A percentile compares a stretch with the other conserved stretches of the same genome.
These are phyloP conservation scores for Metschnikowia gelsemii DNA, from an alignment of 805 yeast genomes.

Conservation along the genomic window DNA sequence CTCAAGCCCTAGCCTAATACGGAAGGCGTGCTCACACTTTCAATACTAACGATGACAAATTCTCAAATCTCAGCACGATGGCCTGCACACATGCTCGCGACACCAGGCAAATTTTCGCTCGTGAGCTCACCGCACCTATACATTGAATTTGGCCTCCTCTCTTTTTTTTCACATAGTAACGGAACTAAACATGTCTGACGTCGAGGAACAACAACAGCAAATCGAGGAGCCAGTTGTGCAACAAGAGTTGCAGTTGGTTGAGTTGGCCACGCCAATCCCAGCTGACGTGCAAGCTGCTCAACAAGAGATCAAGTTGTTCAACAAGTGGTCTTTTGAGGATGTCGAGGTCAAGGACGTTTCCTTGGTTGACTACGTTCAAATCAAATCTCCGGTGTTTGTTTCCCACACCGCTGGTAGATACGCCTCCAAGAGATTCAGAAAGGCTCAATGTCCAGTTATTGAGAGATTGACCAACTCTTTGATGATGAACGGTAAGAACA, in stretches of 20 bases:
- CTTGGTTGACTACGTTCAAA: slow-evolving; percentile 96
- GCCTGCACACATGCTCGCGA: slow-evolving; percentile 17
- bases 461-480: slow-evolving; percentile 99
- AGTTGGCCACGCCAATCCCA: slow-evolving; percentile 95
- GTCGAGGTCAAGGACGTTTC: slow-evolving; percentile 98
- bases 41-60: slow-evolving; percentile 14
- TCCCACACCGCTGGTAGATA: slow-evolving; percentile 99
- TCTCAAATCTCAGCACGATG: slow-evolving; percentile 20
- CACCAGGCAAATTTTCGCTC: slow-evolving; percentile 10
- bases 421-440: slow-evolving; percentile 99
- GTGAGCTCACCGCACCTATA: neutral
- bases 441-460: slow-evolving; percentile 98
- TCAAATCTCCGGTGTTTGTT: slow-evolving; percentile 95
- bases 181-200: slow-evolving; percentile 73
- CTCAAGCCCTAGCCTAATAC: slow-evolving; percentile 17
- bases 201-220: slow-evolving; percentile 53
- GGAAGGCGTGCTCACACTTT: slow-evolving; percentile 21
- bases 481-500: slow-evolving; percentile 99
- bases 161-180: slow-evolving; percentile 13
- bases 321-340: slow-evolving; percentile 99
- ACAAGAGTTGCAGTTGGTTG: slow-evolving; percentile 79
- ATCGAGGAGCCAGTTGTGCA: slow-evolving; percentile 71
- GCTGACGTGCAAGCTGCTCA: slow-evolving; percentile 95
- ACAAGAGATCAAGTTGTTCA: slow-evolving; percentile 95
- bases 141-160: slow-evolving; percentile 3